phyloP scores from a whole-genome alignment of 75 land plant species.

The Azolla pinnata region DNA sequence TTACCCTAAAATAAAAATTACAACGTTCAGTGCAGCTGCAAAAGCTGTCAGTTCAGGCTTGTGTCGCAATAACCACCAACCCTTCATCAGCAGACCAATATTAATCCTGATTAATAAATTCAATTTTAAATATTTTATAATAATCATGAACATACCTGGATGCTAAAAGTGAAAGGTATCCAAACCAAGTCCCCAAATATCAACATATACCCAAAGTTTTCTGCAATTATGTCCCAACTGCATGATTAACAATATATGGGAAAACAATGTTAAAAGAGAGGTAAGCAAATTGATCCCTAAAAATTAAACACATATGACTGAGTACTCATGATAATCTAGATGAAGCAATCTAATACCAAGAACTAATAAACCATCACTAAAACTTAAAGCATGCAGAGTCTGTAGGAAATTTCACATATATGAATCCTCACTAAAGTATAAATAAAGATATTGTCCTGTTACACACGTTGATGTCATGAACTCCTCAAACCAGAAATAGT shows the following conservation, averaged over 20 bases:
- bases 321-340: not conserved
- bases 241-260: not conserved
- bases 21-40: conserved; percentile 48
- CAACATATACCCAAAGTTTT: conserved; percentile 92
- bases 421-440: too few relatives aligned
- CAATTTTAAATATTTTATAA: not conserved
- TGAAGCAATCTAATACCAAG: too few relatives aligned
- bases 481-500: conserved; percentile 89
- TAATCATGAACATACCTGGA: conserved; percentile 45
- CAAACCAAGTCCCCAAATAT: conserved; percentile 98
- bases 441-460: not conserved
- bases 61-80: conserved; percentile 88
- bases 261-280: not conserved
- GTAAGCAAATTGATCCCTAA: not conserved
- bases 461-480: conserved; percentile 99
- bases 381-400: too few relatives aligned
- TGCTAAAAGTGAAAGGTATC: conserved; percentile 97
- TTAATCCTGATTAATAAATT: not conserved
- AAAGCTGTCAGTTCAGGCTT: conserved; percentile 49
- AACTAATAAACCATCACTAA: too few relatives aligned
- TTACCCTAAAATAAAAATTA: conserved; percentile 75
- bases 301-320: not conserved
- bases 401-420: too few relatives aligned
- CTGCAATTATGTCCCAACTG: conserved; percentile 99
- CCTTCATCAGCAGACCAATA: conserved; percentile 27